Percentiles rank a stretch among this genome's conserved stretches.
phyloP scores from a whole-genome alignment of 2,329 filamentous ascomycete species.

The Cordyceps cateniannulata region DNA sequence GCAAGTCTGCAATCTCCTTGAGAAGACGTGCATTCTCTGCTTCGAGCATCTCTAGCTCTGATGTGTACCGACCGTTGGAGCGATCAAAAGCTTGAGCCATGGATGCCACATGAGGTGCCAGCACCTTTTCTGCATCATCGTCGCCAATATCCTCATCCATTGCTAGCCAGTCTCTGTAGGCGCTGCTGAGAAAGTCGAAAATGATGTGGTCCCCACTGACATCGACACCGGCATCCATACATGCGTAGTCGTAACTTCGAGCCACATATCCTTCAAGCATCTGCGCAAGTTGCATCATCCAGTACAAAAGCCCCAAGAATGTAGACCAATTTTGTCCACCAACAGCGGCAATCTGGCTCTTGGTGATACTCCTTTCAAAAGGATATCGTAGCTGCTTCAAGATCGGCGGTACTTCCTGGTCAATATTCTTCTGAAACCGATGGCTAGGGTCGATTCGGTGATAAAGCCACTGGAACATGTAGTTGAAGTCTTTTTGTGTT shows the following conservation, averaged over 20 bases:
- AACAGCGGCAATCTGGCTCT: slow-evolving; percentile 89
- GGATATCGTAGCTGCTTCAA: slow-evolving; percentile 92
- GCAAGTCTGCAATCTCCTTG: slow-evolving; percentile 82
- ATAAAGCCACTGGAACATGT: slow-evolving; percentile 97
- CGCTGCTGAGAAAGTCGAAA: slow-evolving; percentile 82
- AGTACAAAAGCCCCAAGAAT: slow-evolving; percentile 88
- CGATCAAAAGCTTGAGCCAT: slow-evolving; percentile 87
- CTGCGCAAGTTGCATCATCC: slow-evolving; percentile 97
- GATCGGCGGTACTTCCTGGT: slow-evolving; percentile 87
- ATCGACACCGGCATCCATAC: slow-evolving; percentile 80
- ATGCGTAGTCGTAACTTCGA: slow-evolving; percentile 84
- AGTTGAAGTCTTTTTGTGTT: slow-evolving; percentile 96
- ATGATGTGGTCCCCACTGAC: slow-evolving; percentile 87
- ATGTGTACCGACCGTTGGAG: slow-evolving; percentile 75
- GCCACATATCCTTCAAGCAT: slow-evolving; percentile 81
- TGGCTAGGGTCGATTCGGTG: slow-evolving; percentile 92
- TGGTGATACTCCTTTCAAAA: slow-evolving; percentile 91
- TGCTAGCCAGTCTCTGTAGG: slow-evolving; percentile 88
- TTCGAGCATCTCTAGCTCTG: slow-evolving; percentile 80
- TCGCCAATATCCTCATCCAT: slow-evolving; percentile 86
- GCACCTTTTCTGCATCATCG: slow-evolving; percentile 70
- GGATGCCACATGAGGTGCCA: slow-evolving; percentile 75
- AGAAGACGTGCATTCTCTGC: slow-evolving; percentile 74
- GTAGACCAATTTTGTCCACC: slow-evolving; percentile 96
- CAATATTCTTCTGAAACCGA: slow-evolving; percentile 88